Evolutionary conservation across 2,329 filamentous ascomycete genomes (phyloP), one percentile per base, ranked within the genome.

Genomic region (Aureobasidium sp.): DNA sequence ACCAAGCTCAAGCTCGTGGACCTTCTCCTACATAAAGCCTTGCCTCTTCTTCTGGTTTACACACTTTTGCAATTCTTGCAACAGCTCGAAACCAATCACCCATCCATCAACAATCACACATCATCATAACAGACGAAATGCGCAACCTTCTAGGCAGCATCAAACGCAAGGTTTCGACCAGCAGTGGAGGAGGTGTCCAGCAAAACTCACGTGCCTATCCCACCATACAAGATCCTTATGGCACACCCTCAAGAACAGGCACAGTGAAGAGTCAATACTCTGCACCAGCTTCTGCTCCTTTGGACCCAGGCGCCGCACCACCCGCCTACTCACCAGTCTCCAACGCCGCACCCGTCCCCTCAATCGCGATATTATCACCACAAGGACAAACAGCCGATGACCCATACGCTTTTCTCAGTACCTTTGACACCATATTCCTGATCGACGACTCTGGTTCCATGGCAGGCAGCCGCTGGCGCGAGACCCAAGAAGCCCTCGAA

Each of bases 401-500:
- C 68, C 83, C 81, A 1, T 94, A 90, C 71, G 82, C 85, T 2
- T 96, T 96, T 71, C 84, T 97, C 5, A 73, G 76, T 45, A 81
- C 81, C 17, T 97, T 96, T 71, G 91, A 97, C 76, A 97, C 91
- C 36, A 77, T 93, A 62, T 92, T 97, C 72, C 76, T 97, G 1
- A 90, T 97, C 70, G 93, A 97, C 71, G 93, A 97, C 77, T 91
- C 87, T n/a, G 84, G 85, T 5, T 92, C 88, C 68, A 97, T 97
- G 93, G 78, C 79, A 1, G 90, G 88, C 17, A 71, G 77, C n/a
- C 82, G 81, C 25, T 97, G 93, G 93, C 74, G 77, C 14, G 89
- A 97, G 73, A 89, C 90, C 0, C 77, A 81, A 29, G 78, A 82
- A 9, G 90, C 88, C 1, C 82, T 97, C 2, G 76, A 81, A 36